phyloP scores from a whole-genome alignment of 176 grass and related monocot species.

The Otatea glauca region DNA sequence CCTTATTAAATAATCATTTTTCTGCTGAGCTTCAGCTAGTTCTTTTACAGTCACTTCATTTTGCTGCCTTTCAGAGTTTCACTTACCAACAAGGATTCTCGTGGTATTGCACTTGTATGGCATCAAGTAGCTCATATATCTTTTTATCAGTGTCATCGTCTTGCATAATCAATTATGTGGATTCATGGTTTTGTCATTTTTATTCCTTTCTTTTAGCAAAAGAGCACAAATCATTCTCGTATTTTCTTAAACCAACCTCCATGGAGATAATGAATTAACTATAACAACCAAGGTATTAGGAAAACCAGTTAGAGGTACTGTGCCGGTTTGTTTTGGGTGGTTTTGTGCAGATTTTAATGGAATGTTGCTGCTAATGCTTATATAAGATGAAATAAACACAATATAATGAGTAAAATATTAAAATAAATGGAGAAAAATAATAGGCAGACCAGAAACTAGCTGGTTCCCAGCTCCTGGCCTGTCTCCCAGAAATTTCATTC shows the following conservation, averaged over 20 bases:
- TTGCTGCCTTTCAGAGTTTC: conserved; percentile 38
- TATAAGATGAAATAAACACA: neutral
- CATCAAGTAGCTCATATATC: neutral
- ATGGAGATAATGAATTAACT: neutral
- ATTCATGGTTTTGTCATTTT: neutral
- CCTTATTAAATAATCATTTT: conserved; percentile 40
- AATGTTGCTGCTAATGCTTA: neutral
- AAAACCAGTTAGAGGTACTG: neutral
- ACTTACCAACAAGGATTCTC: conserved; percentile 37
- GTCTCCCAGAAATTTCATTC: neutral
- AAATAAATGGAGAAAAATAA: neutral
- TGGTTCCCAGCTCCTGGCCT: neutral
- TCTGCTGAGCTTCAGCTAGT: conserved; percentile 40
- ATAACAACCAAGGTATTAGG: neutral
- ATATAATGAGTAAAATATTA: neutral
- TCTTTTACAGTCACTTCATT: conserved; percentile 46
- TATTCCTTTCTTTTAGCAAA: neutral
- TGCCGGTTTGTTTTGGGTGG: neutral
- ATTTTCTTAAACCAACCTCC: conserved; percentile 12
- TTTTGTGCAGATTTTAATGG: neutral
- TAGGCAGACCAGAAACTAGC: neutral
- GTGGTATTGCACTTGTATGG: conserved; percentile 41
- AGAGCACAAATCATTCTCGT: neutral
- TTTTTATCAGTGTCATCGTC: neutral
- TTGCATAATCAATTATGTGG: conserved; percentile 10